Conservation (phyloP, 768 basidiomycete genomes). For the Kondoa malvinella region DNA sequence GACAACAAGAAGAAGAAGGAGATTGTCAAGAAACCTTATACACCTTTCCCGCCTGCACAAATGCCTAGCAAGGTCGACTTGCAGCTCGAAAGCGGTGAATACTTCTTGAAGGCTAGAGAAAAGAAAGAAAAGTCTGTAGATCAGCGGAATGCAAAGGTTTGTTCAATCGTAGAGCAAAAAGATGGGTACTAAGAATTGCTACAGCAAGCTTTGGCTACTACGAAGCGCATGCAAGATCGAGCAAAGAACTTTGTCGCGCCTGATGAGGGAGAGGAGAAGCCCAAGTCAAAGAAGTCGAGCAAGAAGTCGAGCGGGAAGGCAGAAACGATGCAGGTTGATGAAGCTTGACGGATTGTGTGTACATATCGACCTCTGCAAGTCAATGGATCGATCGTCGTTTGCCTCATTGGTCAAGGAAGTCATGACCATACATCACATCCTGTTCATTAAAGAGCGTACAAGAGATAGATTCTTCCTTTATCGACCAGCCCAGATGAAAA, state of each 20-base stretch:
- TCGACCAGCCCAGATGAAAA: too few species aligned
- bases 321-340: slow-evolving; percentile 10
- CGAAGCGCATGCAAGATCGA: slow-evolving; percentile 56
- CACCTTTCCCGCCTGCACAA: slow-evolving; percentile 96
- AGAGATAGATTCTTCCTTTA: too few species aligned
- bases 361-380: too few species aligned
- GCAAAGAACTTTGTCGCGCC: slow-evolving; percentile 80
- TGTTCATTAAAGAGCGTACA: too few species aligned
- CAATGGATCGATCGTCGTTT: too few species aligned
- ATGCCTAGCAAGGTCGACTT: slow-evolving; percentile 85
- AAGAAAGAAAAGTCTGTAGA: slow-evolving; percentile 59
- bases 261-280: slow-evolving; percentile 62
- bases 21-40: slow-evolving; percentile 53
- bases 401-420: too few species aligned
- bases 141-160: slow-evolving; percentile 63
- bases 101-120: slow-evolving; percentile 84
- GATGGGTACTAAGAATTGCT: background rate
- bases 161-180: slow-evolving; percentile 23
- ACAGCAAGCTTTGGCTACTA: slow-evolving; percentile 63
- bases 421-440: too few species aligned
- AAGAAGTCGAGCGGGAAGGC: slow-evolving; percentile 28
- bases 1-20: slow-evolving; percentile 84
- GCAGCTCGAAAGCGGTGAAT: slow-evolving; percentile 90
- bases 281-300: slow-evolving; percentile 41
- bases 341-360: too few species aligned